Base-by-base conservation (phyloP, 106 monocot genomes). In the Dendrobium chrysotoxum region DNA sequence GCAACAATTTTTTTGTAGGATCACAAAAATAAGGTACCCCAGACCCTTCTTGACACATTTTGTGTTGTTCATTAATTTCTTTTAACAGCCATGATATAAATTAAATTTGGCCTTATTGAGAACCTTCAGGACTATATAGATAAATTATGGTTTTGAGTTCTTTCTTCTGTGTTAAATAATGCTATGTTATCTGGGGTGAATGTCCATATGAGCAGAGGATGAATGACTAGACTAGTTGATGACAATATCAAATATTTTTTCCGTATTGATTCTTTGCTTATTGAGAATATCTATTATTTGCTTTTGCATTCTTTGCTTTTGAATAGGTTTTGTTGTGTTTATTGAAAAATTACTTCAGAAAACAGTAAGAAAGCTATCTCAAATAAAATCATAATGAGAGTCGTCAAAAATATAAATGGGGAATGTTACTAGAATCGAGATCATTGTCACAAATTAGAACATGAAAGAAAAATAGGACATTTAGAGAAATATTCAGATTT, bases 1-100 rank as follows among this genome's bases (percentile, higher is more conserved):
- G 42, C 42, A 65, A 64, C 58, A 50, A 82, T 75, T 87, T 87
- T 87, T 88, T 78, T 80, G 50, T 78, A 3, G 53, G 72, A 70
- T 53, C 53, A 13, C 42, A 57, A 75, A 75, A 88, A 88, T 84
- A 88, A 88, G 47, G 79, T 39, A 67, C 25, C n/a, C 50, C 4
- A 17, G 47, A 12, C 13, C 50, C 46, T 47, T 76, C 10, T 47
- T 25, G 10, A 46, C 40, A 74, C 12, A 76, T 66, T 79, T 83
- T 78, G 44, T 75, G 76, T 45, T 50, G 76, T 77, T 78, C 28
- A 6, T 77, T 15, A 20, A 23, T 40, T 53, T 44, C 13, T 39
- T 9, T 54, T 42, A 47, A n/a, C 20, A 28, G 44, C 9, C 67
- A 3, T 23, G 53, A 71, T 23, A 78, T 71, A 21, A 78, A 71